Evolutionary conservation across 1,284 basidiomycete genomes (phyloP).

Genomic region (Hemileia vastatrix): DNA sequence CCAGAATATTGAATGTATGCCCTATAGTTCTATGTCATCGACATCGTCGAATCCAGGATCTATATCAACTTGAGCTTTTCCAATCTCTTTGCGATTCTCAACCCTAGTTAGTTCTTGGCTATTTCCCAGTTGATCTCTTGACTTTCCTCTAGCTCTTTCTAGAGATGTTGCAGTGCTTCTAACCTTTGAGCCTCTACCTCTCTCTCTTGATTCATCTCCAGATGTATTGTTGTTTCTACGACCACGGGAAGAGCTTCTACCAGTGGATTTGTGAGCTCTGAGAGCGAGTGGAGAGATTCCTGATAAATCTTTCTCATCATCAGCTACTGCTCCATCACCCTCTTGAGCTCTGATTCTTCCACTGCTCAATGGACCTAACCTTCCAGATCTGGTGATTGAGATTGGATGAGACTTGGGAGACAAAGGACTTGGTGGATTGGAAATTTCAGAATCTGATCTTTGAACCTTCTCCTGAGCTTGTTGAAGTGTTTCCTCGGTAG

Average conservation of each 20-base stretch:
- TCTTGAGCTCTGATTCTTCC: not conserved
- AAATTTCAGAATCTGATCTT: not conserved
- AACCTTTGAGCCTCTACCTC: no score
- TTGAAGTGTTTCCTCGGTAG: not conserved
- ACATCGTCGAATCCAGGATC: no score
- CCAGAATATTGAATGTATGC: no score
- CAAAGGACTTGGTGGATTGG: not conserved
- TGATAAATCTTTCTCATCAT: not conserved
- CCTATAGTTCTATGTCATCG: no score
- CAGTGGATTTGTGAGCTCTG: not conserved
- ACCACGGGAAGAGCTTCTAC: not conserved
- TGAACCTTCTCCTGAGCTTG: not conserved
- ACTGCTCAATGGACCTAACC: not conserved
- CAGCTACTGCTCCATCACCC: not conserved
- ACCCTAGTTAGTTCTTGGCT: no score
- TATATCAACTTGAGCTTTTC: no score
- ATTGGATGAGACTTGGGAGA: not conserved
- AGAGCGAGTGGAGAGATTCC: not conserved
- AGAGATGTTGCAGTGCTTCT: no score
- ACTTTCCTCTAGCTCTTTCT: no score
- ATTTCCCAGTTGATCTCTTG: no score
- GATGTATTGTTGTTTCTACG: not conserved
- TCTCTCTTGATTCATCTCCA: not conserved
- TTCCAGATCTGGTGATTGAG: not conserved
- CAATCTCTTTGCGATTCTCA: no score